Evolutionary conservation across 805 yeast species (phyloP), one percentile per base, ranked within the genome.

Genomic region (Scheffersomyces coipomensis): DNA sequence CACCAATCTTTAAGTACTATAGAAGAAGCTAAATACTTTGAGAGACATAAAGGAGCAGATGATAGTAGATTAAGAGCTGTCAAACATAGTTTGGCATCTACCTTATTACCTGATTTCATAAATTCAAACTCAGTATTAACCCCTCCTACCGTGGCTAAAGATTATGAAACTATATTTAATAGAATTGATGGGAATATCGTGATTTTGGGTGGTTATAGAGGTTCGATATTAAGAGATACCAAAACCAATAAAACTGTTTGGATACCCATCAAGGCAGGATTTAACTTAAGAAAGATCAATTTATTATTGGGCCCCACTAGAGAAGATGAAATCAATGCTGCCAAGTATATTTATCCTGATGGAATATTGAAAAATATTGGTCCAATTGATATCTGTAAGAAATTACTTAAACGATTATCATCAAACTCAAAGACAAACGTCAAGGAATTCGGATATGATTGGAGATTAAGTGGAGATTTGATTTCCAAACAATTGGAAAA

Each of bases 241-340:
- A 64, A 65, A 10, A 83, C 95, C 0, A 61, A 70, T 11, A 77
- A 81, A 43, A 67, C 91, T 37, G 76, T 85, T 1, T 90, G 97
- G 97, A 78, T 89, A 29, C 97, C 97, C 0, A 55, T 85, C 5
- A 84, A 85, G 51, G 96, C 91, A 0, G 96, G 96, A 0, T 72
- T 90, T 37, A 82, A 86, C 48, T 66, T 88, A 21, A 68, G 82
- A 16, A 85, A 81, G 51, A 76, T 84, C 43, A 80, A 86, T 65
- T 63, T 90, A 17, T 61, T 79, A 10, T 65, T 90, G 16, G 96
- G 96, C 0, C 91, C 95, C 1, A 66, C 57, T 0, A 82, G 74
- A 38, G 79, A 79, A 35, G 96, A 85, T 54, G 96, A 90, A 60
- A 29, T 61, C 2, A 58, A 67, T 30, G 81, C 85, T 1, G 63